A percentile compares a stretch with the other conserved stretches of the same genome.
phyloP scores from a whole-genome alignment of 2,329 filamentous ascomycete genomes.

The Fusarium sterilihyphosum region DNA sequence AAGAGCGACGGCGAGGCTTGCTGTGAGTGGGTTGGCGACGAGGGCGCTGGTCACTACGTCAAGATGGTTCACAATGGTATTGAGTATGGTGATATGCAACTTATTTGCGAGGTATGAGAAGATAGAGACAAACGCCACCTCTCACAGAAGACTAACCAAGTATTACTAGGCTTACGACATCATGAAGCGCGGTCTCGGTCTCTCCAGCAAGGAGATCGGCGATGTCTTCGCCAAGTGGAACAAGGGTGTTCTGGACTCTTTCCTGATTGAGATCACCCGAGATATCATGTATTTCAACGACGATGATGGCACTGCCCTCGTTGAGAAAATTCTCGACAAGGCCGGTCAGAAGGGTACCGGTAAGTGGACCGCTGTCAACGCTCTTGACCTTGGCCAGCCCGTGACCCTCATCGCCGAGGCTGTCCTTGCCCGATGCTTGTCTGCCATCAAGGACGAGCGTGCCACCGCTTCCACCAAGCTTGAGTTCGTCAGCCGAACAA shows the following conservation, averaged over 20 bases:
- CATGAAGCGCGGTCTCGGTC: constrained; percentile 95
- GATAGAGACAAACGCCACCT: neutral
- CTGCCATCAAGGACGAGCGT: constrained; percentile 94
- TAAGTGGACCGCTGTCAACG: constrained; percentile 99
- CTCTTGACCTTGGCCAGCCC: constrained; percentile 97
- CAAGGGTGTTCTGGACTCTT: constrained; percentile 97
- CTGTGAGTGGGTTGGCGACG: constrained; percentile 99
- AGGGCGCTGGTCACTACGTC: constrained; percentile 99
- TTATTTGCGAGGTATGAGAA: constrained; percentile 89
- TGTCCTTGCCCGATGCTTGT: constrained; percentile 94
- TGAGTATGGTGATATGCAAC: constrained; percentile 99
- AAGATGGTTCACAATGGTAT: constrained; percentile 99
- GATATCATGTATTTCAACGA: constrained; percentile 99
- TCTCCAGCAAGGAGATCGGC: constrained; percentile 93
- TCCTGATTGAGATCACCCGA: constrained; percentile 98
- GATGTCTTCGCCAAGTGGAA: constrained; percentile 97
- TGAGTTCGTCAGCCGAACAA: constrained; percentile 76
- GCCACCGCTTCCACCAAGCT: constrained; percentile 82
- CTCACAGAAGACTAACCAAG: constrained; percentile 30
- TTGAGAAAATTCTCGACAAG: constrained; percentile 99
- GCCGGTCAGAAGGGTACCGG: constrained; percentile 99
- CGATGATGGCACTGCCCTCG: constrained; percentile 86
- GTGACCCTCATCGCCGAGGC: constrained; percentile 98
- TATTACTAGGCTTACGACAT: constrained; percentile 89
- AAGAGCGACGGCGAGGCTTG: constrained; percentile 98